Base-by-base conservation (phyloP, 495 filamentous ascomycete genomes). In the Platismatia glauca region DNA sequence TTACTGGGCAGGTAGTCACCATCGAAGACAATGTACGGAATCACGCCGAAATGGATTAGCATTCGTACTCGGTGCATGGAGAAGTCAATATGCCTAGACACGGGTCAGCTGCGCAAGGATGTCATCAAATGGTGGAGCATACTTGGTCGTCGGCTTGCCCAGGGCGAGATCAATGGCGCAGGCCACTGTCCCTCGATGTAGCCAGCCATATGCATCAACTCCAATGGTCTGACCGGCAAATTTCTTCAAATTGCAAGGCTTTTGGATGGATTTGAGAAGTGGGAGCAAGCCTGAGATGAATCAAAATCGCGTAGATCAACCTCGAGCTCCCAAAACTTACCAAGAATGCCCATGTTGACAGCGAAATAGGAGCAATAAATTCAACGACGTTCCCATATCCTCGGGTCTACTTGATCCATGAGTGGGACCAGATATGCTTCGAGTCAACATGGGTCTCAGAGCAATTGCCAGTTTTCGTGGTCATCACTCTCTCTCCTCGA, bases 161-260 rank as follows among this genome's bases (percentile, higher is more conserved):
- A 90, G 79, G 35, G 92, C 95, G 55, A 99, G 80, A 64, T 97
- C 95, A 65, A 95, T 85, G 60, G 93, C 89, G 72, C 94, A 99
- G 31, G 91, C 80, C 57, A 95, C 84, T 31, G 91, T 89, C 37
- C 93, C 95, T 65, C 95, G 88, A 72, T 99, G 95, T 39, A 99
- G 85, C 95, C 95, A 99, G 71, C 91, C 94, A 79, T 99, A 99
- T 62, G 88, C 92, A 73, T 99, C 95, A 20, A 99, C 84, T 4
- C 89, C 95, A 48, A 99, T 82, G 4, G 89, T 95, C 72, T 93
- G 87, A 37, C 92, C 93, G 16, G 82, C 80, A 72, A 89, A 97
- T 68, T 91, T 89, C 71, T 88, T 95, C 58, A 99, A 76, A 62
- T 91, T 86, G 60, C 84, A 87, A 67, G 87, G 89, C 68, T 89